These are phyloP conservation scores for Umbelopsis isabellina DNA, from an alignment of 192 early-diverging fungal species.

Conservation along the genomic window DNA sequence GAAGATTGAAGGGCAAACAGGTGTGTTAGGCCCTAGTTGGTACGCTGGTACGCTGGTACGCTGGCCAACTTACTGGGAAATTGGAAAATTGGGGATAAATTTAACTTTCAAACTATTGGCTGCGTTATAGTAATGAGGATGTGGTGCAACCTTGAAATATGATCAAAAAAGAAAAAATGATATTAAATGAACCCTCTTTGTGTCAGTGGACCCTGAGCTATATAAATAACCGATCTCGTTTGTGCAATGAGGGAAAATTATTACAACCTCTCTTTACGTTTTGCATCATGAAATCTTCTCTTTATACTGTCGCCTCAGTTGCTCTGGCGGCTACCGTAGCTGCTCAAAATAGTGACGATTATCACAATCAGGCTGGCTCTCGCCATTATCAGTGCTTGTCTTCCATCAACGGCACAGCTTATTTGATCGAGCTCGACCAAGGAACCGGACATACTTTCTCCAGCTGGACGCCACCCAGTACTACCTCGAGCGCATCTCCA, in stretches of 20 bases:
- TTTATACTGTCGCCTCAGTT: not conserved
- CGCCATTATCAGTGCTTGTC: constrained; percentile 17
- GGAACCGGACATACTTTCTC: not conserved
- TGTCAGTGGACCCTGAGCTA: constrained; percentile 9
- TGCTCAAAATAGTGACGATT: not conserved
- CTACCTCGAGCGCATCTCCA: not conserved
- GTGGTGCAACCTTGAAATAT: constrained; percentile 42
- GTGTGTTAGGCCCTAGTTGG: too few relatives aligned
- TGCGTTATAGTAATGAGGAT: not conserved
- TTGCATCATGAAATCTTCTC: constrained; percentile 13
- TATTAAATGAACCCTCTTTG: constrained; percentile 64
- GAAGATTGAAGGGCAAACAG: too few relatives aligned
- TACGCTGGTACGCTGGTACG: too few relatives aligned
- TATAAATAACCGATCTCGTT: not conserved
- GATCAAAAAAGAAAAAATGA: constrained; percentile 76
- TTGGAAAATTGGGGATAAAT: too few relatives aligned
- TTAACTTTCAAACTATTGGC: not conserved
- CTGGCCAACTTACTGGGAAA: too few relatives aligned
- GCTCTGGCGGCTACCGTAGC: not conserved
- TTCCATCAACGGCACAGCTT: constrained; percentile 1
- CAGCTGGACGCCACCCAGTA: constrained; percentile 12
- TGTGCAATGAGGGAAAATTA: not conserved
- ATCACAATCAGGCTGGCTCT: constrained; percentile 4
- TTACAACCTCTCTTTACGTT: not conserved
- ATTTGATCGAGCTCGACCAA: constrained; percentile 16